Evolutionary conservation across 441 rosid genomes (phyloP).

Genomic region (Bocquillonia castaneifolia): DNA sequence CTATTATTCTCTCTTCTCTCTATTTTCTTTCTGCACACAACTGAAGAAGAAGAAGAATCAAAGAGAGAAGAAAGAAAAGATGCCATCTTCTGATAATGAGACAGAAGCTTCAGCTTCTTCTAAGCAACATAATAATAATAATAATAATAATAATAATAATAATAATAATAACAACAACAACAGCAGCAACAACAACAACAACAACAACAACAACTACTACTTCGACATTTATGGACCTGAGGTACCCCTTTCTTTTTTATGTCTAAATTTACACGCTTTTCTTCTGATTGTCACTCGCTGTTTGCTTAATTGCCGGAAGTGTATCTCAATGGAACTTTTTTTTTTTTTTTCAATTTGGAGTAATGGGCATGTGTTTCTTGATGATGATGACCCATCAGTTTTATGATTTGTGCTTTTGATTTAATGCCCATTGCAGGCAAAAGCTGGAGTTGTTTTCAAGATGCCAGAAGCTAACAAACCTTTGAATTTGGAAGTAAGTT

Average conservation of each 20-base stretch:
- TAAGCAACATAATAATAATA: constrained; percentile 29
- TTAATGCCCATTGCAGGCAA: constrained; percentile 50
- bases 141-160: no score
- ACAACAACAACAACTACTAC: constrained; percentile 21
- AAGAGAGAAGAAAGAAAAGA: constrained; percentile 8
- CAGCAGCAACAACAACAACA: no score
- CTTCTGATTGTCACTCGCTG: neutral
- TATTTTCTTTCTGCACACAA: neutral
- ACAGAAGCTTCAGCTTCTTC: constrained; percentile 24
- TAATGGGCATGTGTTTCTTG: neutral
- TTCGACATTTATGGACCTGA: constrained; percentile 73
- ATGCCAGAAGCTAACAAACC: constrained; percentile 51
- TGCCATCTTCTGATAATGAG: constrained; percentile 36
- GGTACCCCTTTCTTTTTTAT: constrained; percentile 24
- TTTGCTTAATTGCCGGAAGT: neutral
- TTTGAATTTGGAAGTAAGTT: constrained; percentile 65
- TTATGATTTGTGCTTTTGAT: neutral
- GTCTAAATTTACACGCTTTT: neutral
- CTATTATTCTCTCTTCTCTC: no score
- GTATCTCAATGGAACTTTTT: neutral
- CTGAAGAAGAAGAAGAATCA: neutral
- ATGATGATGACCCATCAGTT: neutral
- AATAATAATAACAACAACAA: no score
- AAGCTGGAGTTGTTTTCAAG: constrained; percentile 71
- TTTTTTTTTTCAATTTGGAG: neutral